These are phyloP conservation scores for Linaria vulgaris DNA, from an alignment of 257 asterid genomes.

Conservation along the genomic window DNA sequence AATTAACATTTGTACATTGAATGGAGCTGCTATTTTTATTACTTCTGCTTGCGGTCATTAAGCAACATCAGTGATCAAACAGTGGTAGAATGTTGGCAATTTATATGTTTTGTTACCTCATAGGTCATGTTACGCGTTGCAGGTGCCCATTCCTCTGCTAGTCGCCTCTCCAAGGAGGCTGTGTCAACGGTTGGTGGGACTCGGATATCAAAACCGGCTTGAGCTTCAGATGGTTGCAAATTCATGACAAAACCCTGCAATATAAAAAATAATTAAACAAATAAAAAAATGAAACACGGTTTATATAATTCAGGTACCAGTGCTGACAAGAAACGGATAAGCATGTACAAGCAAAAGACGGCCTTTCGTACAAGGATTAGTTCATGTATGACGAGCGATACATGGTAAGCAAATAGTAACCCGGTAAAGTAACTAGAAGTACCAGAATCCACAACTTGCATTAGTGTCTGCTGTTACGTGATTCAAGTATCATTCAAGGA, in stretches of 20 bases:
- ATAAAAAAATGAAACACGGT: not conserved
- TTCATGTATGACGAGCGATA: no score
- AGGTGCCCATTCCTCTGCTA: constrained; percentile 98
- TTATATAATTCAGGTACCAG: constrained; percentile 2
- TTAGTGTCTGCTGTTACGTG: no score
- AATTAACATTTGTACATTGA: constrained; percentile 6
- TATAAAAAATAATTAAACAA: constrained; percentile 1
- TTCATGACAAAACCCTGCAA: constrained; percentile 95
- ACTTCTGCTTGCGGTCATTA: no score
- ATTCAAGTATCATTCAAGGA: no score
- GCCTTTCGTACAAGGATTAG: no score
- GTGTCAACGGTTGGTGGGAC: constrained; percentile 83
- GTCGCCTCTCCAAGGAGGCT: constrained; percentile 75
- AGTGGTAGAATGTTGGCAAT: not conserved
- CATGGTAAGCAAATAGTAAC: no score
- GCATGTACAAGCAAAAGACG: no score
- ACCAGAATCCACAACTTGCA: no score
- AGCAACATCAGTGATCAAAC: not conserved
- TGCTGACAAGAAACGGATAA: no score
- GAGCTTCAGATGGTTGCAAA: constrained; percentile 97
- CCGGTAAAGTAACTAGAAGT: no score
- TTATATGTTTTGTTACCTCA: constrained; percentile 55
- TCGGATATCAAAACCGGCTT: constrained; percentile 95
- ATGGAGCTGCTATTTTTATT: no score
- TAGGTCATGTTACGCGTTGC: constrained; percentile 82